phyloP scores from a whole-genome alignment of 805 yeast genomes.

The Saturnispora sekii region DNA sequence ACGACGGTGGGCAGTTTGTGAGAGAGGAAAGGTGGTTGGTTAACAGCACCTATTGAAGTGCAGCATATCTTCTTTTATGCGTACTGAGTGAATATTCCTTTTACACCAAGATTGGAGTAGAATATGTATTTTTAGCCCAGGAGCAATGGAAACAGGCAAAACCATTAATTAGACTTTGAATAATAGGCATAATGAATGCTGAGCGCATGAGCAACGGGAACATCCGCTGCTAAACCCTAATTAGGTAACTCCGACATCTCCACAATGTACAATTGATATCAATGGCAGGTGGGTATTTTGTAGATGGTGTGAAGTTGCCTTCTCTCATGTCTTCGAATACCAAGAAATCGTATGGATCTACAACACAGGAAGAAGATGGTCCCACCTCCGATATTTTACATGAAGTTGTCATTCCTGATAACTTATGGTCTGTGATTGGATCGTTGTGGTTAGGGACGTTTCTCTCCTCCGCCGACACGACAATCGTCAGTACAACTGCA shows the following conservation, averaged over 20 bases:
- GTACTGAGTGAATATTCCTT: no score
- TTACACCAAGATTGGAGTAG: no score
- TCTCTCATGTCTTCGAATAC: background rate
- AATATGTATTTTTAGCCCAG: no score
- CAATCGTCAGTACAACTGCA: constrained; percentile 50
- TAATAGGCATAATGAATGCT: background rate
- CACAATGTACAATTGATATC: no score
- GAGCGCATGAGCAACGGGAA: background rate
- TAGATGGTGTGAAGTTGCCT: no score
- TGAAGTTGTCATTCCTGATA: constrained; percentile 17
- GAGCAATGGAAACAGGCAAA: no score
- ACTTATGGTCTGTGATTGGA: constrained; percentile 15
- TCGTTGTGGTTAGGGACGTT: constrained; percentile 39
- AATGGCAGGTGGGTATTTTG: no score
- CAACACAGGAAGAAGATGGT: constrained; percentile 7
- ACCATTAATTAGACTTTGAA: no score
- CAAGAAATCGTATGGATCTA: constrained; percentile 2
- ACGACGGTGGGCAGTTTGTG: background rate
- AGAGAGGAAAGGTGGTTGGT: no score
- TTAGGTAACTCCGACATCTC: no score
- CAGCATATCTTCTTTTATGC: background rate
- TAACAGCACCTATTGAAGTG: no score
- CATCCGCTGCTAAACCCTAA: no score
- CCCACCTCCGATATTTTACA: constrained; percentile 9
- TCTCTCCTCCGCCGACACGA: constrained; percentile 48